Evolutionary conservation across 768 basidiomycete genomes (phyloP), one percentile per base, ranked within the genome.

Genomic region (Russula virescens): DNA sequence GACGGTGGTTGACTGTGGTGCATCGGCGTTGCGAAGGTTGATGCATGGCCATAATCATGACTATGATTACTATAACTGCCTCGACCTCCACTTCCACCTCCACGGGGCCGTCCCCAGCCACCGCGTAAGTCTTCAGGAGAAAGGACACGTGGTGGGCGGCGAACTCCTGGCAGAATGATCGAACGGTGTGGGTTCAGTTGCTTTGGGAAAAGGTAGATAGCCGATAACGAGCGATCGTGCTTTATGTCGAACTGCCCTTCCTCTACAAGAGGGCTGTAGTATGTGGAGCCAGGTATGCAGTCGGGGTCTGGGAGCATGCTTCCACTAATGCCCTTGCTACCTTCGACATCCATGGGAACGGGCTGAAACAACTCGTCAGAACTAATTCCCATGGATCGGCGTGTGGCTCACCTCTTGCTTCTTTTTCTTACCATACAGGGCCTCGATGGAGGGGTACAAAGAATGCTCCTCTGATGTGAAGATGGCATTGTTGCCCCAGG

Each of bases 271-370:
- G 91, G 93, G 35, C 83, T 84, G 68, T 86, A 85, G 72, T 91
- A 95, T 0, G 92, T 96, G 7, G 94, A 90, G 55, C 93, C 92
- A 3, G 97, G 97, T 14, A 98, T 82, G 69, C 89, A 95, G 59
- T 87, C 85, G 19, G 93, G 89, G 73, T 95, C 92, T 18, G 91
- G 86, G 21, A 92, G 75, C 38, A 93, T 83, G 43, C 80, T 79
- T 11, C 97, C 97, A 61, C 80, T 87, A 55, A 96, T 84, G 26
- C 95, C 94, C 63, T 82, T 81, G 67, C 89, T 92, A 26, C 85
- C 74, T 45, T 79, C 80, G 14, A 79, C 72, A 66, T 95, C 86
- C 53, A 99, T 79, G 0, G 79, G 75, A 45, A 91, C 77, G 26
- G 91, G 87, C 97, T 98, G 70, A 49, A 53, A 57, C 58, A 34